Evolutionary conservation across 495 filamentous ascomycete genomes (phyloP), one percentile per base, ranked within the genome.

Genomic region (Glutinoglossum americanum): DNA sequence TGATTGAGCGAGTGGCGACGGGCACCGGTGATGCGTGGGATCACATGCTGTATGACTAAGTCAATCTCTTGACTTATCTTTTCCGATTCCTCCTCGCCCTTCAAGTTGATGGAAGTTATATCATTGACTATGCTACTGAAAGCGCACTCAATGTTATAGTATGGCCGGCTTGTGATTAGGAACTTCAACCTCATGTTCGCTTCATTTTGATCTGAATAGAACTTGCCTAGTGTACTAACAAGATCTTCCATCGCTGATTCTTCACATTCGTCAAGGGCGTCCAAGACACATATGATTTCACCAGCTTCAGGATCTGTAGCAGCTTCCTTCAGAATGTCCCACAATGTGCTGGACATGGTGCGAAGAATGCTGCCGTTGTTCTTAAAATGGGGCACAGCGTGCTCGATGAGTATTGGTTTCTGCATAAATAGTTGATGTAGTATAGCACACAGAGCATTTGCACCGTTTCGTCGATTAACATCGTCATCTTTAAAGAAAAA

Each of bases 401-500:
- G 53, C 25, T 53, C 47, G 17, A 70, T 60, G 17, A 66, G 53
- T 17, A 54, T 39, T 13, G 47, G 11, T 28, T 63, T 54, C 5
- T 54, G 41, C 3, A 39, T 65, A 15, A 72, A 70, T 7, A 71
- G 64, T 53, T 71, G 68, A 51, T 71, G 71, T 5, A 73, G 62
- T 4, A 74, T 59, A 13, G 65, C 62, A n/a, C 55, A 64, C 11
- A 73, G 54, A 11, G 70, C 71, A 60, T 58, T 45, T 11, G 61
- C 37, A 8, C 56, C 57, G 26, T 27, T 6, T 37, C 54, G 64
- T 7, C 62, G 64, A 2, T 49, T 25, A 25, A 62, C 59, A 54
- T 62, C 58, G 23, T 60, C 65, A 54, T 70, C 66, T 35, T 72
- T 73, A 60, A 73, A 70, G 57, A 73, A 72, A 59, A 71, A 73